Conservation (phyloP, 179 eudicot genomes). For the Heliamphora pulchella region DNA sequence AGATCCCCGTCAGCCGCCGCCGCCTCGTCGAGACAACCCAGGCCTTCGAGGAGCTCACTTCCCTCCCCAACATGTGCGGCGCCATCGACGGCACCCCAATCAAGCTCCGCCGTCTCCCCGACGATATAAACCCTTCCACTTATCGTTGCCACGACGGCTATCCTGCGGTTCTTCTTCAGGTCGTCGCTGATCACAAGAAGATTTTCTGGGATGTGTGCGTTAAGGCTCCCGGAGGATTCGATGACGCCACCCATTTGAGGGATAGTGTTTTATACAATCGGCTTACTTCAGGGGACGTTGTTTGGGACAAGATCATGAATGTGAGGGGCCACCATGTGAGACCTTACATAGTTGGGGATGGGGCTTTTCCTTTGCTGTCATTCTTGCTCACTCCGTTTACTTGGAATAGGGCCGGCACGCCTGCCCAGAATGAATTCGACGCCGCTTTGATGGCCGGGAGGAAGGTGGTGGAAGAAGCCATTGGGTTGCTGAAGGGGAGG, state of each 20-base stretch:
- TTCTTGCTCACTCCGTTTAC: conserved; percentile 76
- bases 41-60: conserved; percentile 64
- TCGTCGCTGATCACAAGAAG: conserved; percentile 93
- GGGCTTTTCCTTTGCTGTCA: conserved; percentile 74
- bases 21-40: conserved; percentile 64
- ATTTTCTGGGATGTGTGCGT: conserved; percentile 97
- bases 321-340: conserved; percentile 78
- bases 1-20: conserved; percentile 65
- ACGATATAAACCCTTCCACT: conserved; percentile 30
- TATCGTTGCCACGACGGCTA: conserved; percentile 42
- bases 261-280: conserved; percentile 74
- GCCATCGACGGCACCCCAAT: conserved; percentile 62
- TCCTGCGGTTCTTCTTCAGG: conserved; percentile 71
- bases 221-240: conserved; percentile 76
- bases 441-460: conserved; percentile 72
- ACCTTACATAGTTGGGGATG: conserved; percentile 86
- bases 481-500: conserved; percentile 79
- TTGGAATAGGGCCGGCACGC: conserved; percentile 42
- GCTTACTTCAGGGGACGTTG: conserved; percentile 71
- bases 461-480: conserved; percentile 64
- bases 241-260: conserved; percentile 80
- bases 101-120: conserved; percentile 34
- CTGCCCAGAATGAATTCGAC: conserved; percentile 70
- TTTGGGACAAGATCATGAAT: conserved; percentile 78
- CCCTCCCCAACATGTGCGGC: conserved; percentile 71